Evolutionary conservation across 805 yeast genomes (phyloP).

Genomic region (Clavispora fructus): DNA sequence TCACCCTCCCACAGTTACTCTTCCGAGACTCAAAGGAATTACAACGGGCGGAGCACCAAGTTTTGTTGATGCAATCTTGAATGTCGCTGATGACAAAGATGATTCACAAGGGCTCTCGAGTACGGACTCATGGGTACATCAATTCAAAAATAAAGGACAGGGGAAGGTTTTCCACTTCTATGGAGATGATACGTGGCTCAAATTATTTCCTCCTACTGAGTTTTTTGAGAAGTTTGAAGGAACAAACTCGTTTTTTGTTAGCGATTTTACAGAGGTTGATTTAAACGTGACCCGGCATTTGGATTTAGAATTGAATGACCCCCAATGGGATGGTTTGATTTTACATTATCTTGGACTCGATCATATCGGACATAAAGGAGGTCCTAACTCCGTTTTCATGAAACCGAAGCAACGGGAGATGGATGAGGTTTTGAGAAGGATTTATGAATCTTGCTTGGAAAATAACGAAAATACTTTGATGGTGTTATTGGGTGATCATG

Average conservation of each 20-base stretch:
- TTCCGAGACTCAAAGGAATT: slow-evolving; percentile 88
- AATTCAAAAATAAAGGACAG: slow-evolving; percentile 39
- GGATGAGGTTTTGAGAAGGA: slow-evolving; percentile 58
- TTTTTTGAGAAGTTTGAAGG: slow-evolving; percentile 71
- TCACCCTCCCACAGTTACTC: slow-evolving; percentile 94
- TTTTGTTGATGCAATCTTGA: slow-evolving; percentile 88
- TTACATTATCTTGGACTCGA: slow-evolving; percentile 91
- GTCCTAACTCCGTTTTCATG: slow-evolving; percentile 80
- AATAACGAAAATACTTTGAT: slow-evolving; percentile 48
- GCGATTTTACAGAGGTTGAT: slow-evolving; percentile 93
- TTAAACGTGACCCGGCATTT: slow-evolving; percentile 87
- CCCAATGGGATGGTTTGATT: slow-evolving; percentile 77
- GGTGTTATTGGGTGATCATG: slow-evolving; percentile 87
- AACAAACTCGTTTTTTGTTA: slow-evolving; percentile 88
- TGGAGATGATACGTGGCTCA: slow-evolving; percentile 98
- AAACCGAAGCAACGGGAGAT: slow-evolving; percentile 76
- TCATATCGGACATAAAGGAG: slow-evolving; percentile 97
- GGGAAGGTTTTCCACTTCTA: slow-evolving; percentile 63
- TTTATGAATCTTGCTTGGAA: slow-evolving; percentile 34
- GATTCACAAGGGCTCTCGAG: slow-evolving; percentile 58
- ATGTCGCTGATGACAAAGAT: slow-evolving; percentile 86
- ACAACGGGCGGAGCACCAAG: slow-evolving; percentile 94
- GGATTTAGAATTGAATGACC: slow-evolving; percentile 45
- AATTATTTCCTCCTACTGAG: slow-evolving; percentile 60
- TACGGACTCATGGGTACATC: slow-evolving; percentile 86